Percentiles rank a stretch among this genome's conserved stretches.
Conservation (phyloP, 2,329 filamentous ascomycete species). For the Ceratocystis lukuohia region DNA sequence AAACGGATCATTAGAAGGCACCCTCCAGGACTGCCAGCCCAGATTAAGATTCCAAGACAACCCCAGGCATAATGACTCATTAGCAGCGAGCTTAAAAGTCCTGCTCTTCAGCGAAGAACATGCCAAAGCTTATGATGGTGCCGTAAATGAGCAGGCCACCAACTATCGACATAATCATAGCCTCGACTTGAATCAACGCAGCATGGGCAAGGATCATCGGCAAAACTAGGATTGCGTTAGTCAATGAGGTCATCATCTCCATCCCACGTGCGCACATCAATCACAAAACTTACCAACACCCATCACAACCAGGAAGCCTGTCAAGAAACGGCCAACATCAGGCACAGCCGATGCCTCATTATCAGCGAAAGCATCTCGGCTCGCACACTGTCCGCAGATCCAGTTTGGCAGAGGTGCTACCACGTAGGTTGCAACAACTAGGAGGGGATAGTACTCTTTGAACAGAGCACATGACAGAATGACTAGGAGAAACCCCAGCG, state of each 20-base stretch:
- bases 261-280: neutral
- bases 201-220: constrained; percentile 81
- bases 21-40: neutral
- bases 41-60: neutral
- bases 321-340: constrained; percentile 86
- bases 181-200: constrained; percentile 64
- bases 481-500: constrained; percentile 95
- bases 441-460: constrained; percentile 84
- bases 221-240: constrained; percentile 45
- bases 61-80: neutral
- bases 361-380: constrained; percentile 89
- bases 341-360: constrained; percentile 72
- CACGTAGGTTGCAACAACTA: constrained; percentile 92
- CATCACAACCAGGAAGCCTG: constrained; percentile 93
- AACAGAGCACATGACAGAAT: constrained; percentile 95
- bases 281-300: constrained; percentile 62
- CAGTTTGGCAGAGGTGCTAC: constrained; percentile 91
- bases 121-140: constrained; percentile 92
- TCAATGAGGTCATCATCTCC: neutral
- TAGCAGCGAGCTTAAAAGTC: constrained; percentile 55
- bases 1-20: neutral
- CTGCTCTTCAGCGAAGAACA: constrained; percentile 97
- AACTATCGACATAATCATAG: constrained; percentile 89
- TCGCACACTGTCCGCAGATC: constrained; percentile 78
- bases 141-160: constrained; percentile 92